phyloP scores from a whole-genome alignment of 305 asterid genomes.

The Fraxinus floribunda region DNA sequence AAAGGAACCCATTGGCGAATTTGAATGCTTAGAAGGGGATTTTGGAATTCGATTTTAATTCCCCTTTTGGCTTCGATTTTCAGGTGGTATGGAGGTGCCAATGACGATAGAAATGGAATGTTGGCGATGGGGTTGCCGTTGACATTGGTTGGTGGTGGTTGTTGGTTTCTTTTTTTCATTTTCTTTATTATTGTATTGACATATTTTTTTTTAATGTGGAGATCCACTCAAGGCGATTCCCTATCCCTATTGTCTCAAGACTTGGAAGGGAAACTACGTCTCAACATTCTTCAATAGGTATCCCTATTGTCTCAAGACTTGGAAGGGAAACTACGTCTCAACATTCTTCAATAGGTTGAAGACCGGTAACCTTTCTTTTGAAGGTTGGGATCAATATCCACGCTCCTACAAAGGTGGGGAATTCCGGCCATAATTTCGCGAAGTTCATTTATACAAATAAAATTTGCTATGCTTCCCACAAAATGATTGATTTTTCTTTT shows the following conservation, averaged over 20 bases:
- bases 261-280: background rate
- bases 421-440: too few relatives aligned
- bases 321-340: background rate
- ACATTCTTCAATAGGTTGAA: background rate
- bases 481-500: too few relatives aligned
- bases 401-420: background rate
- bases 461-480: background rate
- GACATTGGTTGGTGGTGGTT: background rate
- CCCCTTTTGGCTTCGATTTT: background rate
- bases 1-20: background rate
- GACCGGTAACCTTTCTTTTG: background rate
- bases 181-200: background rate
- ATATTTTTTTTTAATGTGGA: too few relatives aligned
- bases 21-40: background rate
- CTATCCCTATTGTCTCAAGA: too few relatives aligned
- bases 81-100: background rate
- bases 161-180: background rate
- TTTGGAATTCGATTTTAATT: background rate
- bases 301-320: too few relatives aligned
- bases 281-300: background rate
- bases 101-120: background rate
- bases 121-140: background rate
- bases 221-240: too few relatives aligned
- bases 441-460: background rate
- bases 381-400: background rate